Conservation (phyloP, 768 basidiomycete genomes). For the Amanita rubescens region DNA sequence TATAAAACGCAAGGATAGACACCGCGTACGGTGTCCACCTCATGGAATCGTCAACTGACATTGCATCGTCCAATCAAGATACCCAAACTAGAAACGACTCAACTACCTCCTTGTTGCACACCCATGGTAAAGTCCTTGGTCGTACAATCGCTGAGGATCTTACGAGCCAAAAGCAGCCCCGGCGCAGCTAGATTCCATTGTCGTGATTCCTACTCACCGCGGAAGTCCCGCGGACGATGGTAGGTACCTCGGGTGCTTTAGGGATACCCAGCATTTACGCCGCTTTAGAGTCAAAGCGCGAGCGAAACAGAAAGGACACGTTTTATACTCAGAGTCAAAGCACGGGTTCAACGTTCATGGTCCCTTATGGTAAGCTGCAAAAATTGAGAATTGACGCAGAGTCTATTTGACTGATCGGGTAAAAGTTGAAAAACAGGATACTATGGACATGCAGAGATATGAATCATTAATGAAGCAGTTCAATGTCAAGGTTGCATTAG, state of each 20-base stretch:
- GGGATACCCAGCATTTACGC: not conserved
- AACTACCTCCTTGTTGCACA: not conserved
- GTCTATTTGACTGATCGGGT: not conserved
- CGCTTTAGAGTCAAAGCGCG: not conserved
- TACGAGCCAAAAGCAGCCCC: not conserved
- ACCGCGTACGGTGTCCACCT: not conserved
- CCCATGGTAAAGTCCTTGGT: not conserved
- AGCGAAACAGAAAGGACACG: not conserved
- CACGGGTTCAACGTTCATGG: too few relatives aligned
- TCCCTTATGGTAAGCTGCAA: not conserved
- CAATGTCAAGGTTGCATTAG: not conserved
- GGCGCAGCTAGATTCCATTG: not conserved
- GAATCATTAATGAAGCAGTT: constrained; percentile 1
- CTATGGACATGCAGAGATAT: not conserved
- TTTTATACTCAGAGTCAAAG: not conserved
- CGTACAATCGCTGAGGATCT: not conserved
- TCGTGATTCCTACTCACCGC: not conserved
- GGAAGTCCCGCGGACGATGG: not conserved
- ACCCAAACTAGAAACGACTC: not conserved
- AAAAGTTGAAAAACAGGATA: not conserved
- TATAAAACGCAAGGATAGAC: not conserved
- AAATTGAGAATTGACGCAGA: too few relatives aligned
- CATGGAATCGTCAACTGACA: not conserved
- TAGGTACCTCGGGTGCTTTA: not conserved
- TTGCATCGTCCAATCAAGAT: not conserved